A percentile compares a stretch with the other conserved stretches of the same genome.
Conservation (phyloP, 139 green algal species). For the Chlamydomonas incerta region DNA sequence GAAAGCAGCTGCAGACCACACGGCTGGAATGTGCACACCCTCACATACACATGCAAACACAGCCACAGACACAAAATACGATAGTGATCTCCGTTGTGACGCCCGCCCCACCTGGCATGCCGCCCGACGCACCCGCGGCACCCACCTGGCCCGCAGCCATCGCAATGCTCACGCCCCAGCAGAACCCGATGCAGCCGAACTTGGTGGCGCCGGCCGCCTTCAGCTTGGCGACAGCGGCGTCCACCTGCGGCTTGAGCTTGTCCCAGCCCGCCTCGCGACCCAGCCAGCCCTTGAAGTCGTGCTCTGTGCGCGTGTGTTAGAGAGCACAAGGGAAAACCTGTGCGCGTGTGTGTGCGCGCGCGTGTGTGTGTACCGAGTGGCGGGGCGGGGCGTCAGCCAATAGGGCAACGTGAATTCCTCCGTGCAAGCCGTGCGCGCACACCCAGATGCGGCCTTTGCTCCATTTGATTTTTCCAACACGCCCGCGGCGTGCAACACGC, state of each 20-base stretch:
- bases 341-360: not conserved
- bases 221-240: slow-evolving; percentile 3
- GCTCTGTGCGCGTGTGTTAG: not conserved
- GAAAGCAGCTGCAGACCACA: too few relatives aligned
- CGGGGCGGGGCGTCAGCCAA: not conserved
- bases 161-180: slow-evolving; percentile 47
- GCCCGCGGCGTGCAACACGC: too few relatives aligned
- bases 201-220: slow-evolving; percentile 34
- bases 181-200: slow-evolving; percentile 50
- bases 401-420: not conserved
- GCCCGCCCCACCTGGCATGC: too few relatives aligned
- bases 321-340: too few relatives aligned
- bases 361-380: too few relatives aligned
- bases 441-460: too few relatives aligned
- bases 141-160: slow-evolving; percentile 25
- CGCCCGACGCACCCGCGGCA: too few relatives aligned
- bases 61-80: too few relatives aligned
- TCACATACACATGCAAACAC: too few relatives aligned
- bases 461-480: too few relatives aligned
- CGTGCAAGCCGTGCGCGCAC: not conserved
- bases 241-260: not conserved
- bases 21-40: too few relatives aligned
- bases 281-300: slow-evolving; percentile 43
- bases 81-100: too few relatives aligned
- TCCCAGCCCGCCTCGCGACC: not conserved